Evolutionary conservation across 2,329 filamentous ascomycete species (phyloP), one percentile per base, ranked within the genome.

Genomic region (Cordyceps cateniannulata): DNA sequence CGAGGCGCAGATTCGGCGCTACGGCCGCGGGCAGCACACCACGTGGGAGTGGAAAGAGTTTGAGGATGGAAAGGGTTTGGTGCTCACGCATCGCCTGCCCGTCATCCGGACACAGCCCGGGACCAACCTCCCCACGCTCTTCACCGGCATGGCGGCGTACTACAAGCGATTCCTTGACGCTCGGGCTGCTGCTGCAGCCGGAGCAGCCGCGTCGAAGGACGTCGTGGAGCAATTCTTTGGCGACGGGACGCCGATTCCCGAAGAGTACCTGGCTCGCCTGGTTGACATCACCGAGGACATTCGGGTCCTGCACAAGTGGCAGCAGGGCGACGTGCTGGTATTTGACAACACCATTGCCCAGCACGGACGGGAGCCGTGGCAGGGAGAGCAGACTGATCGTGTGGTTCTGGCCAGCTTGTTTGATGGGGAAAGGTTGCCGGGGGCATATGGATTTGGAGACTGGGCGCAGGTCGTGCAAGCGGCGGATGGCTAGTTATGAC

Each of bases 301-400:
- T 56, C 73, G 77, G 4, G 77, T 81, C 20, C 64, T 80, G 57
- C 78, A 80, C 65, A 72, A 71, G 53, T 80, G 78, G 78, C 67
- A 79, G 65, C 67, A 68, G 14, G 77, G 77, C 0, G 78, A 80
- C 68, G 76, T 81, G 4, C 67, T 80, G 12, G 76, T 81, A 1
- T 80, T 73, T 66, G 77, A 81, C 64, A 81, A 81, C 65, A 66
- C 77, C 18, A 74, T 80, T 66, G 73, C 77, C 1, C 79, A 81
- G 68, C 78, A 81, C 69, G 78, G 77, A 3, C 69, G 78, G 56
- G 69, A 80, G 66, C 77, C 78, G 0, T 80, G 78, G 79, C 3
- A 35, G 32, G 32, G 32, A 4, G 32, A 35, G 8, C 32, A 35
- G 32, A 35, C 32, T 9, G 32, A 35, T 35, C 32, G 32, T 4